A percentile compares a stretch with the other conserved stretches of the same genome.
phyloP scores from a whole-genome alignment of 768 basidiomycete species.

The Kwoniella dendrophila region DNA sequence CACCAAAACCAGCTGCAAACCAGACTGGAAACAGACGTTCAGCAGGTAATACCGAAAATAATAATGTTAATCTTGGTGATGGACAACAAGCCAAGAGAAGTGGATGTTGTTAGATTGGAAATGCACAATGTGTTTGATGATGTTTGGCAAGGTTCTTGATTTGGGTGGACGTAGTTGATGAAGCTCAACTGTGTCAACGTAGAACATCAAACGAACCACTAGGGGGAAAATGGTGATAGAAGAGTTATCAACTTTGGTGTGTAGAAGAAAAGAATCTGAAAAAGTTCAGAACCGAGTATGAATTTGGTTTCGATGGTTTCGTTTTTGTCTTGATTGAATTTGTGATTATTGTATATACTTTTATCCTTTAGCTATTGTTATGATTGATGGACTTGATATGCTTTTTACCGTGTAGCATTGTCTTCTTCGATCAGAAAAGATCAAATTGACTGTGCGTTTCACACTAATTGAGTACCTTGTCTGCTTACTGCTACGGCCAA shows the following conservation, averaged over 20 bases:
- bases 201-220: no score
- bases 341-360: conserved; percentile 14
- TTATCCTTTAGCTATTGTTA: conserved; percentile 9
- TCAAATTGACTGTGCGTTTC: no score
- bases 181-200: no score
- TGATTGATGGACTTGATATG: conserved; percentile 5
- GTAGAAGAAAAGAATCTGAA: no score
- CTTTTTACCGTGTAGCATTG: neutral
- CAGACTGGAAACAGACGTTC: conserved; percentile 56
- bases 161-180: no score
- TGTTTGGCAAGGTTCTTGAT: no score
- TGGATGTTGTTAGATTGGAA: conserved; percentile 47
- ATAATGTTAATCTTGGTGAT: conserved; percentile 54
- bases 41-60: conserved; percentile 14
- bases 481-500: no score
- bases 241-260: no score
- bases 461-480: no score
- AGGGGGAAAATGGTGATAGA: neutral
- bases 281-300: no score
- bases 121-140: neutral
- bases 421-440: neutral
- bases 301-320: neutral
- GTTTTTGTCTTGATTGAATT: neutral
- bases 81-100: conserved; percentile 52
- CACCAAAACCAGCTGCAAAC: conserved; percentile 70